Conservation (phyloP, 2,329 filamentous ascomycete genomes). For the Phaeoacremonium minimum region DNA sequence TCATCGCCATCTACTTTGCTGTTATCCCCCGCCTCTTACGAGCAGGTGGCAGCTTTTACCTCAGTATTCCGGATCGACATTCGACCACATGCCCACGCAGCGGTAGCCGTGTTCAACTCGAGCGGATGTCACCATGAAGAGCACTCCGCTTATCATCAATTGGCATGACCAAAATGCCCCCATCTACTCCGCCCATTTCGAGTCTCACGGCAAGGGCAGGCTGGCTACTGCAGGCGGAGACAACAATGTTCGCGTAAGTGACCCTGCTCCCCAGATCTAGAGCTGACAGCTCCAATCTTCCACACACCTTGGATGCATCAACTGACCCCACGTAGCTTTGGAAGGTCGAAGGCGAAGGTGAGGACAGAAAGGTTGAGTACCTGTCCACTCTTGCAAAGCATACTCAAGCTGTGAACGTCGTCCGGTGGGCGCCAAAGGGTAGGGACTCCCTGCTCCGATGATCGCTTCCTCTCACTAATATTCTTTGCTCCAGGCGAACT, state of each 20-base stretch:
- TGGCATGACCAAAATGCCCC: constrained; percentile 98
- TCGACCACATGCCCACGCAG: constrained; percentile 9
- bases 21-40: too few species aligned
- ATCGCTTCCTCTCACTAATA: neutral
- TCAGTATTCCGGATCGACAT: constrained; percentile 10
- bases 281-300: neutral
- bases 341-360: constrained; percentile 80
- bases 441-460: constrained; percentile 19
- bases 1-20: too few species aligned
- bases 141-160: constrained; percentile 91
- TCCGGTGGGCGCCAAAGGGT: constrained; percentile 94
- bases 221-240: constrained; percentile 93
- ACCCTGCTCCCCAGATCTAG: too few species aligned
- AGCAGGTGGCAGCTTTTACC: too few species aligned
- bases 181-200: constrained; percentile 96
- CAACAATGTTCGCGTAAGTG: constrained; percentile 84
- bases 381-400: constrained; percentile 89
- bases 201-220: constrained; percentile 84
- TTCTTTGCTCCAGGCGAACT: constrained; percentile 64
- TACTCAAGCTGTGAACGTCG: constrained; percentile 96
- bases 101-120: constrained; percentile 3
- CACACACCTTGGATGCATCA: neutral
- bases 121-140: constrained; percentile 70
- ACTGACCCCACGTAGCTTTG: constrained; percentile 60
- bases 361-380: constrained; percentile 86